Conservation (phyloP, 495 filamentous ascomycete species). For the Penicillium waksmanii region DNA sequence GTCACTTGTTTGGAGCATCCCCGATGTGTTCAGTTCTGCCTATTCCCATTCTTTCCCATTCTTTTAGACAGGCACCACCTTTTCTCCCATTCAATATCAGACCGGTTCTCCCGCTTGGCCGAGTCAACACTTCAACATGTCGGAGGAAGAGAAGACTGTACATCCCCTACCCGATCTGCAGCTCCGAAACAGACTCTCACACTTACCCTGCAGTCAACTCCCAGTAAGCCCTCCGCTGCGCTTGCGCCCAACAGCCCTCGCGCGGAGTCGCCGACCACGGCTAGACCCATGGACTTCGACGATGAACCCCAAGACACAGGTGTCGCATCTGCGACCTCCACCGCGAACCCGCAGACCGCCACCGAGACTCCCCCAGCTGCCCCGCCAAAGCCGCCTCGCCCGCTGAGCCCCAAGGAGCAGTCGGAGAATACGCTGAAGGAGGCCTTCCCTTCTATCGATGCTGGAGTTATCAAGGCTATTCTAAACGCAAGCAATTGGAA, state of each 20-base stretch:
- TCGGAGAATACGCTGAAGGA: slow-evolving; percentile 89
- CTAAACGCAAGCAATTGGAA: slow-evolving; percentile 81
- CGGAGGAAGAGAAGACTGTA: slow-evolving; percentile 47
- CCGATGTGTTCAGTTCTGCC: slow-evolving; percentile 21
- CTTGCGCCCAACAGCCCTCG: slow-evolving; percentile 39
- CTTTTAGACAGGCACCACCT: slow-evolving; percentile 29
- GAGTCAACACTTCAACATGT: slow-evolving; percentile 31
- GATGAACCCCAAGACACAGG: slow-evolving; percentile 76
- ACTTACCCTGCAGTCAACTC: slow-evolving; percentile 30
- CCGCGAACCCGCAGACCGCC: slow-evolving; percentile 29
- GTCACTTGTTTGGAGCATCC: slow-evolving; percentile 46
- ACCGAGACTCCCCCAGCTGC: slow-evolving; percentile 61
- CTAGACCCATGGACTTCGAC: slow-evolving; percentile 80
- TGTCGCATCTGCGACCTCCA: slow-evolving; percentile 41
- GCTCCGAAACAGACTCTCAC: slow-evolving; percentile 26
- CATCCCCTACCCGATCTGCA: slow-evolving; percentile 19
- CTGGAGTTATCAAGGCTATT: slow-evolving; percentile 83
- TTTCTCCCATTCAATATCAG: slow-evolving; percentile 9
- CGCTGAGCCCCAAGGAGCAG: slow-evolving; percentile 76
- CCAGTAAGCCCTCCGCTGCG: slow-evolving; percentile 34
- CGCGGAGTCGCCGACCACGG: slow-evolving; percentile 85
- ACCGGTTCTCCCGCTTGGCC: background rate
- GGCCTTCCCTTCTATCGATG: slow-evolving; percentile 87
- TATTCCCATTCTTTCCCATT: slow-evolving; percentile 34
- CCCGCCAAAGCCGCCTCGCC: slow-evolving; percentile 88